Percentiles rank a stretch among this genome's conserved stretches.
phyloP scores from a whole-genome alignment of 31 red algal genomes.

The Porphyra umbilicalis region DNA sequence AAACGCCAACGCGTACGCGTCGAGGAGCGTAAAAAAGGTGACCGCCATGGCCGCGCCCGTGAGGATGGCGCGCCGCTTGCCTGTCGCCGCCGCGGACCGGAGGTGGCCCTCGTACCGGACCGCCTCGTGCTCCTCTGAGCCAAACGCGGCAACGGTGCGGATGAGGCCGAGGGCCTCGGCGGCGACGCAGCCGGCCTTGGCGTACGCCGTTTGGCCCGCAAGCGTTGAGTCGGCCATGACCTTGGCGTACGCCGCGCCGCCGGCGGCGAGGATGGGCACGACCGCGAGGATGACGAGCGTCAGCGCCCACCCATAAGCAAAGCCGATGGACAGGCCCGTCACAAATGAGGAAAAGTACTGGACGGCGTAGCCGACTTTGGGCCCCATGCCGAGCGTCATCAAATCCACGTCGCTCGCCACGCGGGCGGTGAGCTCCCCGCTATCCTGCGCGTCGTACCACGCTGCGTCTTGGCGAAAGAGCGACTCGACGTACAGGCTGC shows the following conservation, averaged over 20 bases:
- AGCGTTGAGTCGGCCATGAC: constrained; percentile 39
- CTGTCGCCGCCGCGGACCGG: constrained; percentile 27
- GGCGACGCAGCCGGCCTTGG: constrained; percentile 62
- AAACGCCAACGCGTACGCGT: constrained; percentile 79
- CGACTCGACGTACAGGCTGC: constrained; percentile 25
- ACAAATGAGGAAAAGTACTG: constrained; percentile 64
- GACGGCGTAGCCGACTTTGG: constrained; percentile 47
- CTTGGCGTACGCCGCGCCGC: constrained; percentile 41
- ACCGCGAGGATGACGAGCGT: constrained; percentile 74
- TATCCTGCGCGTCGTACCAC: constrained; percentile 37
- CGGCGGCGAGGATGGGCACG: constrained; percentile 45
- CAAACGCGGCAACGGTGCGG: constrained; percentile 76
- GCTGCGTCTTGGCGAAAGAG: constrained; percentile 52
- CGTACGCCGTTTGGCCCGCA: constrained; percentile 71
- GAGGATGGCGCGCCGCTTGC: constrained; percentile 26
- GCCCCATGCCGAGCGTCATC: constrained; percentile 48
- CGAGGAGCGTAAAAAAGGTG: constrained; percentile 72
- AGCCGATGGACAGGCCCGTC: constrained; percentile 63
- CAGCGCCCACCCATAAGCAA: constrained; percentile 66
- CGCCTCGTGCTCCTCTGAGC: constrained; percentile 64
- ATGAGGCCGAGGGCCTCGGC: constrained; percentile 80
- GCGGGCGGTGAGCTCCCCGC: constrained; percentile 62
- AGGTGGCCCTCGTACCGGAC: constrained; percentile 60
- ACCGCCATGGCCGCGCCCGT: constrained; percentile 54
- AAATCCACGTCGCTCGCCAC: constrained; percentile 63